Percentiles rank a stretch among this genome's conserved stretches.
Evolutionary conservation across 2,329 filamentous ascomycete genomes (phyloP).

Genomic region (Exophiala viscosa): DNA sequence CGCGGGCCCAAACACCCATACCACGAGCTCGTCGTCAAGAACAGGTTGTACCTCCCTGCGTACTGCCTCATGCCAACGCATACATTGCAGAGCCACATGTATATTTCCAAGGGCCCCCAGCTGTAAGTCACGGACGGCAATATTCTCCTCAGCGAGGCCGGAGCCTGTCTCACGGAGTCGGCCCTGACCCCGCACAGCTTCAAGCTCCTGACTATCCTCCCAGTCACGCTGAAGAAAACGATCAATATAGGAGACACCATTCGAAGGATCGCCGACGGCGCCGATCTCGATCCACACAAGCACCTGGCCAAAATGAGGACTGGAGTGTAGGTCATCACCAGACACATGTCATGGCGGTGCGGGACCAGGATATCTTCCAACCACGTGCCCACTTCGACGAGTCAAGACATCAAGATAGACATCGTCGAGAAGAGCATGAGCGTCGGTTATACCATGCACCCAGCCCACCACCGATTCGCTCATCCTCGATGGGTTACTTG

Average conservation of each 20-base stretch:
- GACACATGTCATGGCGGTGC: neutral
- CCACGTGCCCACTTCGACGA: too few relatives aligned
- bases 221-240: neutral
- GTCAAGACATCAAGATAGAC: neutral
- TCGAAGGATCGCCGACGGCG: neutral
- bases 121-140: neutral
- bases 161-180: too few relatives aligned
- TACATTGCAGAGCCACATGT: neutral
- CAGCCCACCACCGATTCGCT: slow-evolving; percentile 11
- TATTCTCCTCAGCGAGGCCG: slow-evolving; percentile 18
- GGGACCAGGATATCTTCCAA: too few relatives aligned
- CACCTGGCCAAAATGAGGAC: too few relatives aligned
- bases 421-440: neutral
- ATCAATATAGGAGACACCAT: neutral
- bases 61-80: neutral
- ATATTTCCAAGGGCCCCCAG: slow-evolving; percentile 1
- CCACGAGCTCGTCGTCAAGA: too few relatives aligned
- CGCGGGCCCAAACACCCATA: neutral
- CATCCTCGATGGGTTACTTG: slow-evolving; percentile 11
- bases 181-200: neutral
- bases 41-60: slow-evolving; percentile 1
- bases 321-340: too few relatives aligned
- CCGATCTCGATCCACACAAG: neutral
- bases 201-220: neutral
- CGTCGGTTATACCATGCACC: slow-evolving; percentile 1